Evolutionary conservation across 805 yeast genomes (phyloP).

Genomic region (Hanseniaspora nectarophila): DNA sequence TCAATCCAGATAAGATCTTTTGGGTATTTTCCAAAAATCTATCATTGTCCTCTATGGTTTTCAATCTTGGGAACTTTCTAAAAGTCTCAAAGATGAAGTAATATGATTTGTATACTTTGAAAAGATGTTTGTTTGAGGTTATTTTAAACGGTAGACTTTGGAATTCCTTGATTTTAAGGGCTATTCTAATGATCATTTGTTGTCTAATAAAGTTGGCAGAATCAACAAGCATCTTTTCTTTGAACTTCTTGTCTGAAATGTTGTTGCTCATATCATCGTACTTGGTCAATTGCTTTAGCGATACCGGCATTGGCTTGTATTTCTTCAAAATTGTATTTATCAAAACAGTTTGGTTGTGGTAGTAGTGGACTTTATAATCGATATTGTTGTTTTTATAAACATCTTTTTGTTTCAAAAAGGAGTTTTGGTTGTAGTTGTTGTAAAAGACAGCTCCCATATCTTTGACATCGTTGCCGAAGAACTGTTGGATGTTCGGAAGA

Average conservation of each 20-base stretch:
- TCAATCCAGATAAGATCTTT: slow-evolving; percentile 58
- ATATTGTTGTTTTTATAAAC: slow-evolving; percentile 6
- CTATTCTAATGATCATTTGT: slow-evolving; percentile 74
- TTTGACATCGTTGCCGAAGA: background rate
- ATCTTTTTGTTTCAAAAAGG: slow-evolving; percentile 5
- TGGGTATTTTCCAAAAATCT: slow-evolving; percentile 54
- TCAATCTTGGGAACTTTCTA: slow-evolving; percentile 57
- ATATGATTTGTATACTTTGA: slow-evolving; percentile 79
- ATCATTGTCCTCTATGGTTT: slow-evolving; percentile 61
- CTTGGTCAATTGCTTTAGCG: slow-evolving; percentile 79
- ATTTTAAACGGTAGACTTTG: slow-evolving; percentile 76
- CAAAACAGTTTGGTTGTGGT: slow-evolving; percentile 14
- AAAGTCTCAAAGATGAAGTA: slow-evolving; percentile 78
- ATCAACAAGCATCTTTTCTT: slow-evolving; percentile 54
- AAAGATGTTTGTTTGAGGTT: slow-evolving; percentile 72
- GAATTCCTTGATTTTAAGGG: slow-evolving; percentile 64
- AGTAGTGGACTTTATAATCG: slow-evolving; percentile 12
- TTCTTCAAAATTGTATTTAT: slow-evolving; percentile 20
- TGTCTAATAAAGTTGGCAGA: slow-evolving; percentile 82
- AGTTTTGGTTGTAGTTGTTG: slow-evolving; percentile 8
- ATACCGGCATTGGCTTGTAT: slow-evolving; percentile 74
- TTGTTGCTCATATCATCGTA: slow-evolving; percentile 47
- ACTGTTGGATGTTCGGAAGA: slow-evolving; percentile 3
- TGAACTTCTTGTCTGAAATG: slow-evolving; percentile 37
- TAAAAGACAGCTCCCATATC: slow-evolving; percentile 7